Evolutionary conservation across 768 basidiomycete species (phyloP).

Genomic region (Cubamyces sp.): DNA sequence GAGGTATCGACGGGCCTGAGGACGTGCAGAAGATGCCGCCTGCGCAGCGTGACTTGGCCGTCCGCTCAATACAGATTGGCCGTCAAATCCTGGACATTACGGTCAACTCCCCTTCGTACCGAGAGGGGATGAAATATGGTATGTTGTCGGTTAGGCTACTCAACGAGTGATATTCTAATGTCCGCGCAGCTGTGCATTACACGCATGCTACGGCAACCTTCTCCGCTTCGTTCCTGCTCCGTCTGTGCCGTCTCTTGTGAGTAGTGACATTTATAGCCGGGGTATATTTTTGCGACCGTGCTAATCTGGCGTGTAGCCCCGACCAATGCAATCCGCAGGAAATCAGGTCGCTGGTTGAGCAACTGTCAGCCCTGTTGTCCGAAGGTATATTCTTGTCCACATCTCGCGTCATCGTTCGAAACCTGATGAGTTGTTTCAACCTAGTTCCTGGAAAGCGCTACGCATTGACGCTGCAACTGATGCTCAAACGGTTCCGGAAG

Average conservation of each 20-base stretch:
- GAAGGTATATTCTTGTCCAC: constrained; percentile 55
- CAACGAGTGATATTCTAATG: constrained; percentile 7
- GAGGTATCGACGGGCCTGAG: constrained; percentile 83
- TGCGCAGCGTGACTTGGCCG: constrained; percentile 77
- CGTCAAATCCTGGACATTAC: constrained; percentile 83
- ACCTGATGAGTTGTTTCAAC: background rate
- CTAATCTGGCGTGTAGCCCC: constrained; percentile 54
- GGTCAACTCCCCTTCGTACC: constrained; percentile 79
- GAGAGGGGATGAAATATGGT: constrained; percentile 94
- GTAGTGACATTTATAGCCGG: constrained; percentile 32
- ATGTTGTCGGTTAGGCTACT: constrained; percentile 27
- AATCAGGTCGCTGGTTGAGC: constrained; percentile 78
- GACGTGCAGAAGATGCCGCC: constrained; percentile 85
- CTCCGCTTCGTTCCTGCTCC: constrained; percentile 86
- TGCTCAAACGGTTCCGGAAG: constrained; percentile 79
- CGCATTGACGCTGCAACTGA: constrained; percentile 85
- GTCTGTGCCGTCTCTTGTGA: constrained; percentile 86
- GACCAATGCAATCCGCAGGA: constrained; percentile 78
- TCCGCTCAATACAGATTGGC: constrained; percentile 84
- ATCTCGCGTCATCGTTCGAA: constrained; percentile 27
- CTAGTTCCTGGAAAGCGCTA: constrained; percentile 93
- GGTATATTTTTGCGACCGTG: background rate
- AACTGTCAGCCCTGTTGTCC: constrained; percentile 73
- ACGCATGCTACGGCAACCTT: constrained; percentile 95
- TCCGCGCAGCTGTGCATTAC: constrained; percentile 74